These are phyloP conservation scores for Nicotiana tabacum DNA, from an alignment of 257 asterid species.

Conservation along the genomic window DNA sequence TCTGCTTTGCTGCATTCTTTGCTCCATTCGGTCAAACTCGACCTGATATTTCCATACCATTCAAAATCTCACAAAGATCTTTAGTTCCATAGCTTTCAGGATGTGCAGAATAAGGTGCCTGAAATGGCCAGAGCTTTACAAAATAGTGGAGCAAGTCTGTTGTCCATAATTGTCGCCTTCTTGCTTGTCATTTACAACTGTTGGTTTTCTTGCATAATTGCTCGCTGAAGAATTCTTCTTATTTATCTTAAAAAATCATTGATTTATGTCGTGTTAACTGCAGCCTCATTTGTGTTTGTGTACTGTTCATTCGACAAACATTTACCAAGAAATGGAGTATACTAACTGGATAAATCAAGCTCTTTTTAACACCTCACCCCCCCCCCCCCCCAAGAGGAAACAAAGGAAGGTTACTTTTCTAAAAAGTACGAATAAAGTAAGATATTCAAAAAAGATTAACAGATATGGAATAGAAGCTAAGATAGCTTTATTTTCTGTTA, in stretches of 20 bases:
- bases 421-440: neutral
- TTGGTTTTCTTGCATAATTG: neutral
- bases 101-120: neutral
- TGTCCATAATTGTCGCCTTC: neutral
- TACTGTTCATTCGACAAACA: neutral
- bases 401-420: neutral
- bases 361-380: neutral
- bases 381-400: too few species aligned
- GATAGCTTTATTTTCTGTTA: neutral
- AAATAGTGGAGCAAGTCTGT: neutral
- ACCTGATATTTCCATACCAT: neutral
- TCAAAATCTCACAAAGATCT: neutral
- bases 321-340: too few species aligned
- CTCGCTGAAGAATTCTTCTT: neutral
- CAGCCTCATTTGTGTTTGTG: neutral
- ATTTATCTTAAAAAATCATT: neutral
- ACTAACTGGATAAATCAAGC: too few species aligned
- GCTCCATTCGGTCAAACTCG: neutral
- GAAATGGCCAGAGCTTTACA: neutral
- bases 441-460: neutral
- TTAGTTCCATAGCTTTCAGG: neutral
- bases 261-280: neutral
- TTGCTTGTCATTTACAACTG: neutral
- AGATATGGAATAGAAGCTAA: neutral
- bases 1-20: neutral